These are phyloP conservation scores for Botryosphaeria agaves DNA, from an alignment of 2,329 filamentous ascomycete genomes.

Conservation along the genomic window DNA sequence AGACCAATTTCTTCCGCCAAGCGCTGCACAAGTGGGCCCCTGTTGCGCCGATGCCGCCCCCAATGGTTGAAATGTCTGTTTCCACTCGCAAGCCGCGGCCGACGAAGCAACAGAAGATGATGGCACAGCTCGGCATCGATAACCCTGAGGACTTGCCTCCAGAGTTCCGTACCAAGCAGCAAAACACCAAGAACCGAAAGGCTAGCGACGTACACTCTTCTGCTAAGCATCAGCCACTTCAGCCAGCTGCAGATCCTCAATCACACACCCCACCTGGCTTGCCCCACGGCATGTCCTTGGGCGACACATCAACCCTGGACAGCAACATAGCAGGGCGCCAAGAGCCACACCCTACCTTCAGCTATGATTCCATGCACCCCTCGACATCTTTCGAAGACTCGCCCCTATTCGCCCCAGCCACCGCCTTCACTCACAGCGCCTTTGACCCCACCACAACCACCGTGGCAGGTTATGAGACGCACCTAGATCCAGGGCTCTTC, in stretches of 20 bases:
- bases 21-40: constrained; percentile 91
- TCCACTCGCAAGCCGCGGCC: constrained; percentile 91
- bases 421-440: neutral
- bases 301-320: neutral
- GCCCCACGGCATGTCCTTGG: constrained; percentile 7
- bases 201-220: constrained; percentile 34
- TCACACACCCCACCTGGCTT: constrained; percentile 20
- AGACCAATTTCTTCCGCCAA: constrained; percentile 96
- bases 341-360: constrained; percentile 9
- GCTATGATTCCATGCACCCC: constrained; percentile 6
- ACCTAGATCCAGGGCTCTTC: constrained; percentile 6
- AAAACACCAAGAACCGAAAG: constrained; percentile 51
- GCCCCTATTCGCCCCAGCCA: constrained; percentile 7
- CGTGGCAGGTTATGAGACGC: no score
- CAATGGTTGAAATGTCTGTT: constrained; percentile 69
- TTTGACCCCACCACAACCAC: neutral
- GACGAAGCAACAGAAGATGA: constrained; percentile 91
- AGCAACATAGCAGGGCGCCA: neutral
- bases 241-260: constrained; percentile 18
- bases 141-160: constrained; percentile 83
- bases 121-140: constrained; percentile 73
- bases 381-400: constrained; percentile 10
- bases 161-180: constrained; percentile 61
- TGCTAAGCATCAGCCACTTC: constrained; percentile 12
- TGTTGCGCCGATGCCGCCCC: constrained; percentile 71